A percentile compares a stretch with the other conserved stretches of the same genome.
Conservation (phyloP, 2,329 filamentous ascomycete species). For the Fusarium nisikadoi region DNA sequence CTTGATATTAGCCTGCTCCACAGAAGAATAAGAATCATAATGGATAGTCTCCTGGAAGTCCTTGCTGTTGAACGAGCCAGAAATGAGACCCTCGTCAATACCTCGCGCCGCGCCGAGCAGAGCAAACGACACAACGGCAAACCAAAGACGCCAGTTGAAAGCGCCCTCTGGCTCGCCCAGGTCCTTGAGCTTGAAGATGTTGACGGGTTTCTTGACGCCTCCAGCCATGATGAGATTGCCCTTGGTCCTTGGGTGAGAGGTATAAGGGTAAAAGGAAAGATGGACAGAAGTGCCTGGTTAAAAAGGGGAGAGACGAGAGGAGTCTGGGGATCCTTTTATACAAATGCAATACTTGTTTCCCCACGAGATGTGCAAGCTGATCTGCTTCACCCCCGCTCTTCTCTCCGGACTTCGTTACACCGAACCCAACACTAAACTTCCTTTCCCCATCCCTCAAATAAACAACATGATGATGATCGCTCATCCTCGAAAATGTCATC, state of each 20-base stretch:
- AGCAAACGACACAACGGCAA: constrained; percentile 77
- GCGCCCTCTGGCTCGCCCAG: constrained; percentile 74
- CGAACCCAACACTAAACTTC: constrained; percentile 11
- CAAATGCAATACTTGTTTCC: neutral
- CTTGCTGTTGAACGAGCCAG: constrained; percentile 74
- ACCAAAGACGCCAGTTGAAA: constrained; percentile 83
- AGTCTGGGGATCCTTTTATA: constrained; percentile 13
- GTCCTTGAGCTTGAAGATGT: constrained; percentile 72
- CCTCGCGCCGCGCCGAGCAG: constrained; percentile 81
- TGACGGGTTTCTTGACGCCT: constrained; percentile 65
- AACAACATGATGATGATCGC: neutral
- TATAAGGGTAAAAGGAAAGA: neutral
- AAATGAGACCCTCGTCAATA: constrained; percentile 83
- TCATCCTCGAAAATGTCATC: neutral
- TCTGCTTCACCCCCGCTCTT: constrained; percentile 3
- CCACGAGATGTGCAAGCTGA: constrained; percentile 2
- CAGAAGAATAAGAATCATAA: constrained; percentile 62
- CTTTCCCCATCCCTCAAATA: neutral
- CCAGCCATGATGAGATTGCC: constrained; percentile 55
- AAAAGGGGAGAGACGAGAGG: neutral
- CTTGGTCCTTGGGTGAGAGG: neutral
- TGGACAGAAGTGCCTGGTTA: neutral
- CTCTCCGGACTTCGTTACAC: constrained; percentile 22
- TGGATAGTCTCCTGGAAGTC: constrained; percentile 71
- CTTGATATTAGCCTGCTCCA: constrained; percentile 73